A percentile compares a stretch with the other conserved stretches of the same genome.
These are phyloP conservation scores for Populus pruinosa DNA, from an alignment of 345 rosid species.

Conservation along the genomic window DNA sequence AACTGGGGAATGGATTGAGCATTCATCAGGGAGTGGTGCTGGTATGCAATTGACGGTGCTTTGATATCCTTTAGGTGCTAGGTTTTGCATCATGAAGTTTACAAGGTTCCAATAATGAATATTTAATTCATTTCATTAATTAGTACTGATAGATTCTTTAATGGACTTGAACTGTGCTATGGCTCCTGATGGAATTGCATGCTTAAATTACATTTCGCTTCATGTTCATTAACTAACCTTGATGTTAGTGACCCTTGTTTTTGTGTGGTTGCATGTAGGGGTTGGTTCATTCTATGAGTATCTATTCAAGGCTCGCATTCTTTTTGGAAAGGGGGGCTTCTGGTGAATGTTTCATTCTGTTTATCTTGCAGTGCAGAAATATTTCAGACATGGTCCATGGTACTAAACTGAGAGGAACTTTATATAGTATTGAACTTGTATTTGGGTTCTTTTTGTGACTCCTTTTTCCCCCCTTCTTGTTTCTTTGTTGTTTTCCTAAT, in stretches of 20 bases:
- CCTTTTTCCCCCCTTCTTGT: not conserved
- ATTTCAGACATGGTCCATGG: constrained; percentile 96
- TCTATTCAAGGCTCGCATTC: constrained; percentile 83
- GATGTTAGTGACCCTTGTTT: constrained; percentile 28
- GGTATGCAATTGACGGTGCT: constrained; percentile 45
- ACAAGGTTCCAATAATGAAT: constrained; percentile 3
- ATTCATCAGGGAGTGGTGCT: constrained; percentile 93
- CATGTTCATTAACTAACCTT: constrained; percentile 11
- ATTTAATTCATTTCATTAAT: not conserved
- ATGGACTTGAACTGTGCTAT: not conserved
- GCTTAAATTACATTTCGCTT: constrained; percentile 2
- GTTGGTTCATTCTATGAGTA: constrained; percentile 98
- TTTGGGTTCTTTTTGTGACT: not conserved
- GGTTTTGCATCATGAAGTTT: constrained; percentile 4
- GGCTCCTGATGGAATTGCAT: constrained; percentile 2
- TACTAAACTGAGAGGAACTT: constrained; percentile 28
- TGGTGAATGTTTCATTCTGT: constrained; percentile 97
- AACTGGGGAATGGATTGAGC: constrained; percentile 87
- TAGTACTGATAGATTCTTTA: not conserved
- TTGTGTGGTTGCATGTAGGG: constrained; percentile 48
- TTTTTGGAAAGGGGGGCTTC: constrained; percentile 90
- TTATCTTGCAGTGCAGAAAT: constrained; percentile 85
- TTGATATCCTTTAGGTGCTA: not conserved
- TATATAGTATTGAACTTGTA: not conserved
- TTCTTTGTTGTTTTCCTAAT: not conserved